phyloP scores from a whole-genome alignment of 75 land plant species.

The Selaginella tamariscina region DNA sequence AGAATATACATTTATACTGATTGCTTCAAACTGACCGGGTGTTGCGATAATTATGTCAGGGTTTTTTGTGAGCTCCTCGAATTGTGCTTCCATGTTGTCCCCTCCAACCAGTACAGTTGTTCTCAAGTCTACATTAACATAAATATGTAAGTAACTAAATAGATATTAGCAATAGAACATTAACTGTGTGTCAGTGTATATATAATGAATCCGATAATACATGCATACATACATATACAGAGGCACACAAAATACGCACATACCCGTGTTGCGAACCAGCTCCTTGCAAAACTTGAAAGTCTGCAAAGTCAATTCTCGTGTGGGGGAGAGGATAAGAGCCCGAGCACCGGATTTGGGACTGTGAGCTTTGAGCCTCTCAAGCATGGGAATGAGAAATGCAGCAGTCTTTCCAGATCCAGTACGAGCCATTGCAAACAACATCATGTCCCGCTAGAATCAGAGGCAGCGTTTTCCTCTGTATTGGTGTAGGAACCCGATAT shows the following conservation, averaged over 20 bases:
- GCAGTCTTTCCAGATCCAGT: conserved; percentile 97
- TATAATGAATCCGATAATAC: too few species aligned
- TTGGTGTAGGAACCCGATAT: conserved; percentile 82
- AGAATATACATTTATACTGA: too few species aligned
- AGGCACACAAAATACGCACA: not conserved
- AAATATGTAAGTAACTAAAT: not conserved
- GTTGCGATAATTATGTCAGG: conserved; percentile 96
- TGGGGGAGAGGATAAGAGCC: conserved; percentile 73
- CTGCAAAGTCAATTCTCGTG: conserved; percentile 81
- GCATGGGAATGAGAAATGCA: conserved; percentile 84
- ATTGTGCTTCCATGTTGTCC: conserved; percentile 95
- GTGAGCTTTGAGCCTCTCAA: conserved; percentile 56
- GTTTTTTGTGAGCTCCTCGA: conserved; percentile 74
- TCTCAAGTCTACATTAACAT: conserved; percentile 44
- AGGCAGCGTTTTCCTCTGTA: conserved; percentile 97
- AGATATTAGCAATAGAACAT: too few species aligned
- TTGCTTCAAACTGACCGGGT: too few species aligned
- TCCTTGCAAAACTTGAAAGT: conserved; percentile 85
- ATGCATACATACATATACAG: too few species aligned
- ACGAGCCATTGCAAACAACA: conserved; percentile 98
- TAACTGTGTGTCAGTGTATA: too few species aligned
- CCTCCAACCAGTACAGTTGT: conserved; percentile 81
- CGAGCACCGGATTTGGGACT: conserved; percentile 46
- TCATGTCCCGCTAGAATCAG: conserved; percentile 63
- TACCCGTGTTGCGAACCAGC: conserved; percentile 66